Conservation (phyloP, 495 filamentous ascomycete genomes). For the Talaromyces proteolyticus region DNA sequence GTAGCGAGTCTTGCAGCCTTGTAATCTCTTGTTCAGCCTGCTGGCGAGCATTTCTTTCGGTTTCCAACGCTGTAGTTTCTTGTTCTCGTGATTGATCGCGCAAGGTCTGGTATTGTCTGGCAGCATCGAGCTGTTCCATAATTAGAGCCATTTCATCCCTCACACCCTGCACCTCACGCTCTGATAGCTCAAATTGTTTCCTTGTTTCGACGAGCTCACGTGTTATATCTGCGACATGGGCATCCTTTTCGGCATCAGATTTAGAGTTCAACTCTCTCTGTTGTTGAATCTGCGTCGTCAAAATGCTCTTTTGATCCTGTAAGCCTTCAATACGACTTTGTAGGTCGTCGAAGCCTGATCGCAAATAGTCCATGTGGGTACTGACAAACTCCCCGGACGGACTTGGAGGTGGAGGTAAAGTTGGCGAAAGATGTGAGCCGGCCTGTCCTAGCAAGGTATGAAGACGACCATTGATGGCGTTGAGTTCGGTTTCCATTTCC, state of each 20-base stretch:
- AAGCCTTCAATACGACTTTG: constrained; percentile 51
- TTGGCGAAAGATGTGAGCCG: constrained; percentile 34
- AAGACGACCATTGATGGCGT: constrained; percentile 47
- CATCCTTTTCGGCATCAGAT: constrained; percentile 52
- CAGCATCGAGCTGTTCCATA: constrained; percentile 40
- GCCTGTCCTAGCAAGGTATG: constrained; percentile 43
- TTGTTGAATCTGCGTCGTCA: constrained; percentile 85
- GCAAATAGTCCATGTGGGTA: constrained; percentile 50
- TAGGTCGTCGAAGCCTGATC: constrained; percentile 68
- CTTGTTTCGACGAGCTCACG: constrained; percentile 41
- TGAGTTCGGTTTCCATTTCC: constrained; percentile 22
- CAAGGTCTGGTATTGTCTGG: constrained; percentile 25
- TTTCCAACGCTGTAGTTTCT: constrained; percentile 23
- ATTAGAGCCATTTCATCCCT: constrained; percentile 38
- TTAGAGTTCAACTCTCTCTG: constrained; percentile 80
- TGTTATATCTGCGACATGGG: constrained; percentile 42
- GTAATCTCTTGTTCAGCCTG: constrained; percentile 12
- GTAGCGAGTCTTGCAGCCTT: background rate
- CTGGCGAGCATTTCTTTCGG: constrained; percentile 51
- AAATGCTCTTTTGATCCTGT: constrained; percentile 75
- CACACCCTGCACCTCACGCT: constrained; percentile 28
- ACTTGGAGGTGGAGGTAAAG: constrained; percentile 41
- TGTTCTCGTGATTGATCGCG: constrained; percentile 21
- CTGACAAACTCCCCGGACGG: constrained; percentile 36
- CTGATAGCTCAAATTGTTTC: constrained; percentile 31